These are phyloP conservation scores for Globisporangium orthogonon DNA, from an alignment of 352 stramenopile species.

Conservation along the genomic window DNA sequence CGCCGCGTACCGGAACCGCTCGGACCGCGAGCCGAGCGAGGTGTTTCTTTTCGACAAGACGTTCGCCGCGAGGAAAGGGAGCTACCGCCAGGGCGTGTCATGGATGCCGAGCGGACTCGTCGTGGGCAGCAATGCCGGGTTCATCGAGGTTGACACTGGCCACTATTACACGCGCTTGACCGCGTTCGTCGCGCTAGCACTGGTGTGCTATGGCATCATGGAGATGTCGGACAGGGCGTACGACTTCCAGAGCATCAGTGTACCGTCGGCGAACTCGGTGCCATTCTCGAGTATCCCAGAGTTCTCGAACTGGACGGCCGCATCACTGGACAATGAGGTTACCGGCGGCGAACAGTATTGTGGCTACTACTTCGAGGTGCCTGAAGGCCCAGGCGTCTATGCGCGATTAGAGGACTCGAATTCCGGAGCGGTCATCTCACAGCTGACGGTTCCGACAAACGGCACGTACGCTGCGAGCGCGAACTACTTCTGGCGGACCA, in stretches of 20 bases:
- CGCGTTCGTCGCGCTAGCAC: conserved; percentile 44
- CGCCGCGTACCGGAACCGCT: conserved; percentile 69
- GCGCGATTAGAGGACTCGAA: conserved; percentile 24
- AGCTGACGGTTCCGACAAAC: conserved; percentile 30
- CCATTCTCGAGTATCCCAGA: conserved; percentile 12
- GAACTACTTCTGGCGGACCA: conserved; percentile 65
- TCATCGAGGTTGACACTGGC: conserved; percentile 82
- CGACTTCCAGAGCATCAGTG: conserved; percentile 40
- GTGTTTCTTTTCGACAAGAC: conserved; percentile 86
- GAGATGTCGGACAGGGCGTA: conserved; percentile 47
- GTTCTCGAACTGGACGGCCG: conserved; percentile 40
- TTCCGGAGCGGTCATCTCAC: conserved; percentile 35
- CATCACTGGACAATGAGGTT: conserved; percentile 5
- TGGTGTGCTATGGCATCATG: conserved; percentile 71
- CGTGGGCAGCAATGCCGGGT: conserved; percentile 69
- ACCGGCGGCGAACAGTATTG: conserved; percentile 35
- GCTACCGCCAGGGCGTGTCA: conserved; percentile 75
- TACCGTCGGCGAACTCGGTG: conserved; percentile 22
- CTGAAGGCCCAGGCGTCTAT: conserved; percentile 40
- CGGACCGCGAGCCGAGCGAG: conserved; percentile 71
- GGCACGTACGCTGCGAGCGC: conserved; percentile 45
- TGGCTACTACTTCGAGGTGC: conserved; percentile 66
- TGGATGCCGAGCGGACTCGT: conserved; percentile 86
- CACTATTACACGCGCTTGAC: conserved; percentile 84
- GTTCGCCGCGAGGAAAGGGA: conserved; percentile 71